Evolutionary conservation across 305 asterid genomes (phyloP).

Genomic region (Fraxinus angustifolia): DNA sequence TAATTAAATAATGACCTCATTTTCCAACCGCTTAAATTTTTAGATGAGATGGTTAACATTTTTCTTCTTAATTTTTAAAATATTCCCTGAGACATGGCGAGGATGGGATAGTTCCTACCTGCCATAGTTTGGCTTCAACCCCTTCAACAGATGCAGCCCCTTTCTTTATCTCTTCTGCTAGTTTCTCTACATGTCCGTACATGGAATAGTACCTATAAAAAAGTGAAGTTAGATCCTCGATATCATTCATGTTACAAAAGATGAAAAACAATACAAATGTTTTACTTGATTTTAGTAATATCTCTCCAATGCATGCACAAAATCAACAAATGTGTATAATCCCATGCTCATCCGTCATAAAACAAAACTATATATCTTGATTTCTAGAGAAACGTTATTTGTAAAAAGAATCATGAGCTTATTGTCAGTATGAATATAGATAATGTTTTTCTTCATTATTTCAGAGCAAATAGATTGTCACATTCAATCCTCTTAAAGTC

Average conservation of each 20-base stretch:
- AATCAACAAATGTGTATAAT: not conserved
- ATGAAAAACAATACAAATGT: not conserved
- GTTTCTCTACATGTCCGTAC: constrained; percentile 56
- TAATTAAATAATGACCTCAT: not conserved
- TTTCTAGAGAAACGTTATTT: not conserved
- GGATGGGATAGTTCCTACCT: constrained; percentile 40
- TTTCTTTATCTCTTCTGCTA: constrained; percentile 72
- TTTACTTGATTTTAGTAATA: not conserved
- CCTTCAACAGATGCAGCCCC: constrained; percentile 85
- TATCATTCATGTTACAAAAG: not conserved
- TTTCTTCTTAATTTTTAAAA: not conserved
- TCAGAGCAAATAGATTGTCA: not conserved
- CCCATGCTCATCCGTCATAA: not conserved
- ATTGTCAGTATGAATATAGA: not conserved
- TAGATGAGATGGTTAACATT: not conserved
- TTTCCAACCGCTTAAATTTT: not conserved
- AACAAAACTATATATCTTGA: not conserved
- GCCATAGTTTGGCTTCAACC: constrained; percentile 82
- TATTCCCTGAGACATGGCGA: not conserved
- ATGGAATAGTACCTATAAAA: constrained; percentile 57
- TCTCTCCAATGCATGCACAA: not conserved
- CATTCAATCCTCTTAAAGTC: not conserved
- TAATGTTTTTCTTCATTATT: not conserved
- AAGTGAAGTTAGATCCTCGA: constrained; percentile 5
- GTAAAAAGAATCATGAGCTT: not conserved